phyloP scores from a whole-genome alignment of 148 eudicot species.

The Chenopodium album region DNA sequence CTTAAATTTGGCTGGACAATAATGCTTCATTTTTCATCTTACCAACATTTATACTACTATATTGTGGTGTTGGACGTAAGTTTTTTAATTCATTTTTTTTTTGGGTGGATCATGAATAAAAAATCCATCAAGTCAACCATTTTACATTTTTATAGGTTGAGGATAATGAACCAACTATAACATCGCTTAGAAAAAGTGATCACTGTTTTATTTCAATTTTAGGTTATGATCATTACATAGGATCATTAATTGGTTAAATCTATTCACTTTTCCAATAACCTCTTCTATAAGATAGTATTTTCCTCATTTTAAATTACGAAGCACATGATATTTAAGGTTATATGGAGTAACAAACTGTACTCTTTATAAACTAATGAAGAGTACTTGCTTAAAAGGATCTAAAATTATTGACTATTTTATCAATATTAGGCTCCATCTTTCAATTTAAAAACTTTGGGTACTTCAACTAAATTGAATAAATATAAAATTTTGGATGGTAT shows the following conservation, averaged over 20 bases:
- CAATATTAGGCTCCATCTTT: no score
- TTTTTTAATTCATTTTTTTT: not conserved
- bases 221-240: slow-evolving; percentile 4
- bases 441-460: no score
- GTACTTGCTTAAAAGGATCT: no score
- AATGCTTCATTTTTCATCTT: slow-evolving; percentile 11
- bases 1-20: slow-evolving; percentile 1
- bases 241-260: not conserved
- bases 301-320: not conserved
- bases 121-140: slow-evolving; percentile 8
- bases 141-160: slow-evolving; percentile 15
- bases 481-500: no score
- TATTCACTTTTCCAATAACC: slow-evolving; percentile 1
- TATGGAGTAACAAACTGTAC: not conserved
- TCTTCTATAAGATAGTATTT: not conserved
- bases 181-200: not conserved
- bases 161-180: slow-evolving; percentile 1
- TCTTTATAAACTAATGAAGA: no score
- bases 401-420: no score
- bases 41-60: not conserved
- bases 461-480: no score
- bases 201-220: not conserved
- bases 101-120: slow-evolving; percentile 7
- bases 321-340: not conserved
- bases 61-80: slow-evolving; percentile 21